Conservation (phyloP, 1,284 basidiomycete species). For the Irpex sp. region DNA sequence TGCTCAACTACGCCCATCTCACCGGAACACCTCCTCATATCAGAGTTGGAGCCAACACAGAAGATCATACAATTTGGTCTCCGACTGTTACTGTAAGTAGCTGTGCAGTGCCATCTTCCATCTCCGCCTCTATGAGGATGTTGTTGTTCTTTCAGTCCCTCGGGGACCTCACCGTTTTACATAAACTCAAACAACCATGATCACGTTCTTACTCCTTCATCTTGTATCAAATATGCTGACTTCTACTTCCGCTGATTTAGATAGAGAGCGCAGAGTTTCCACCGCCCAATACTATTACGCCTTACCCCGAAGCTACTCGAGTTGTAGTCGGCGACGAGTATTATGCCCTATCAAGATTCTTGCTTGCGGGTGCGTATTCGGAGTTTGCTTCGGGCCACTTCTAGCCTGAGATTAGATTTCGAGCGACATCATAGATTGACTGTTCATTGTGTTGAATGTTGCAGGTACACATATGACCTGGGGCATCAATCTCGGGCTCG, state of each 20-base stretch:
- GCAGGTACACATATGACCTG: slow-evolving; percentile 59
- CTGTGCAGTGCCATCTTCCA: not conserved
- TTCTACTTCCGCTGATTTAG: slow-evolving; percentile 20
- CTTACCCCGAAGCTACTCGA: slow-evolving; percentile 60
- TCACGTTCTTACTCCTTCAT: not conserved
- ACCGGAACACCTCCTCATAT: slow-evolving; percentile 55
- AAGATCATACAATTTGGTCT: slow-evolving; percentile 58
- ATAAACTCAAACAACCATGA: not conserved
- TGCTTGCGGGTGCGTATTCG: slow-evolving; percentile 41
- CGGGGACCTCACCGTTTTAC: not conserved
- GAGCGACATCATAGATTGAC: not conserved
- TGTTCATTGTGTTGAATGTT: not conserved
- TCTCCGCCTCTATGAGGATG: not conserved
- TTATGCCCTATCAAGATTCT: slow-evolving; percentile 51
- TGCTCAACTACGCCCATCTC: slow-evolving; percentile 51
- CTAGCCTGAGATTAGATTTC: not conserved
- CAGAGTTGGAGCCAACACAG: slow-evolving; percentile 60
- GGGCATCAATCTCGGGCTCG: slow-evolving; percentile 62
- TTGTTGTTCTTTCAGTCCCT: not conserved
- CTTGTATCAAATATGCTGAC: not conserved
- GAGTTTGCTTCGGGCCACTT: not conserved
- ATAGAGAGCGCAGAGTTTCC: slow-evolving; percentile 46
- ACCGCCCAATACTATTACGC: slow-evolving; percentile 40
- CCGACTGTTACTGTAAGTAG: slow-evolving; percentile 35
- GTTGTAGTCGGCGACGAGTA: slow-evolving; percentile 58